Percentiles rank a stretch among this genome's conserved stretches.
Conservation (phyloP, 2,329 filamentous ascomycete species). For the Cytospora leucostoma region DNA sequence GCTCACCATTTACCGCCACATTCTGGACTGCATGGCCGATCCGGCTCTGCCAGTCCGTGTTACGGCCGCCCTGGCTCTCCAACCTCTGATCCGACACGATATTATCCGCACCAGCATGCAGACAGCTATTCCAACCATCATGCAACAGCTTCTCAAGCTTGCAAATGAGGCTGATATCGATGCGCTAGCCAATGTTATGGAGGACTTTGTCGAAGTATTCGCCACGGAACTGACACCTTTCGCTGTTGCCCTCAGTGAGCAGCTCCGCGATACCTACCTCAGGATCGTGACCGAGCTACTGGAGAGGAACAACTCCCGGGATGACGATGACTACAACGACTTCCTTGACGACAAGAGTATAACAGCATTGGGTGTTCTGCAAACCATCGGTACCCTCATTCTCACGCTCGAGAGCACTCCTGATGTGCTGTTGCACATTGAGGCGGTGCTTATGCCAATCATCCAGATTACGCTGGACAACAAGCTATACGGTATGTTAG, state of each 20-base stretch:
- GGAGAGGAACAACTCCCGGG: constrained; percentile 79
- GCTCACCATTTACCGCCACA: constrained; percentile 93
- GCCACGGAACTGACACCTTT: constrained; percentile 96
- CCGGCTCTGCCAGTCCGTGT: constrained; percentile 90
- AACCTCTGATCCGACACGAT: constrained; percentile 94
- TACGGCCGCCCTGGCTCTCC: constrained; percentile 88
- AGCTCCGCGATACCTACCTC: constrained; percentile 93
- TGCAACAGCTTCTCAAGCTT: constrained; percentile 96
- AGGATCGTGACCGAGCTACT: constrained; percentile 89
- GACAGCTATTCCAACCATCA: constrained; percentile 96
- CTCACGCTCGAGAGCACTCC: constrained; percentile 96
- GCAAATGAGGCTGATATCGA: constrained; percentile 98
- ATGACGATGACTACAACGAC: constrained; percentile 79
- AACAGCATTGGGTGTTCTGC: constrained; percentile 90
- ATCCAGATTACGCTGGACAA: constrained; percentile 96
- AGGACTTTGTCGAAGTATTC: constrained; percentile 98
- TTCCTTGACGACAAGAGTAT: constrained; percentile 98
- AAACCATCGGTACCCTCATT: constrained; percentile 97
- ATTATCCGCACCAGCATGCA: constrained; percentile 95
- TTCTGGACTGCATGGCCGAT: constrained; percentile 95
- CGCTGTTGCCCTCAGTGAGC: constrained; percentile 92
- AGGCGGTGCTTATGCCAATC: constrained; percentile 95
- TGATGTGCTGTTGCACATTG: constrained; percentile 90
- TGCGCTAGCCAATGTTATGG: constrained; percentile 97
- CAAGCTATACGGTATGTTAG: constrained; percentile 78